phyloP scores from a whole-genome alignment of 345 rosid species.

The Laguncularia racemosa region DNA sequence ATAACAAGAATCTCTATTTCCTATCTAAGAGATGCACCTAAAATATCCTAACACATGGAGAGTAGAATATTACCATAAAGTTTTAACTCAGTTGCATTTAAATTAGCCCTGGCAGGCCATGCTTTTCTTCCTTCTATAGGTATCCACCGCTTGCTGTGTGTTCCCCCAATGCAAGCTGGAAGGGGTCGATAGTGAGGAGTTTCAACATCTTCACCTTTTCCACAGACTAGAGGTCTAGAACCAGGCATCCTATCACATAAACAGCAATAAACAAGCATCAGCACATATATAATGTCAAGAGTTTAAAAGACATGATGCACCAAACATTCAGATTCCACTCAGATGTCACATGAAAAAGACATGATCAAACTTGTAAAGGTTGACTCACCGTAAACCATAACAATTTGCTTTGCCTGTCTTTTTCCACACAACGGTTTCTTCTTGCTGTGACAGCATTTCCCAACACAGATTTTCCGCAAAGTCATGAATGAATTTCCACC shows the following conservation, averaged over 20 bases:
- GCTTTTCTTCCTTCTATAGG: constrained; percentile 66
- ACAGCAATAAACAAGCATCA: constrained; percentile 15
- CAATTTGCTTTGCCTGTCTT: constrained; percentile 72
- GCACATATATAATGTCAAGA: background rate
- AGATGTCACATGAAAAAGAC: constrained; percentile 2
- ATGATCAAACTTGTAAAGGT: background rate
- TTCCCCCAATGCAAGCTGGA: constrained; percentile 81
- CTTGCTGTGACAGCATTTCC: constrained; percentile 86
- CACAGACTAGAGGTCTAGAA: constrained; percentile 64
- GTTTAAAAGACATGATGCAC: background rate
- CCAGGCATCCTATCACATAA: constrained; percentile 60
- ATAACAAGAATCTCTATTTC: background rate
- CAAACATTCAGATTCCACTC: background rate
- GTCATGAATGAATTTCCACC: constrained; percentile 67
- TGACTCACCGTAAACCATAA: constrained; percentile 63
- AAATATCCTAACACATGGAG: background rate
- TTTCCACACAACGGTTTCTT: constrained; percentile 94
- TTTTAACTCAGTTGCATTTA: constrained; percentile 72
- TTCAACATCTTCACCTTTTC: constrained; percentile 75
- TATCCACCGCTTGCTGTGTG: constrained; percentile 75
- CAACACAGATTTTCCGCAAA: constrained; percentile 82
- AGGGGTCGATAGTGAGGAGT: constrained; percentile 87
- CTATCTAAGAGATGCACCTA: background rate
- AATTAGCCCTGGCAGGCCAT: constrained; percentile 82
- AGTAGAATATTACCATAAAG: constrained; percentile 44